These are phyloP conservation scores for Zarea fungicola DNA, from an alignment of 2,329 filamentous ascomycete genomes.

Conservation along the genomic window DNA sequence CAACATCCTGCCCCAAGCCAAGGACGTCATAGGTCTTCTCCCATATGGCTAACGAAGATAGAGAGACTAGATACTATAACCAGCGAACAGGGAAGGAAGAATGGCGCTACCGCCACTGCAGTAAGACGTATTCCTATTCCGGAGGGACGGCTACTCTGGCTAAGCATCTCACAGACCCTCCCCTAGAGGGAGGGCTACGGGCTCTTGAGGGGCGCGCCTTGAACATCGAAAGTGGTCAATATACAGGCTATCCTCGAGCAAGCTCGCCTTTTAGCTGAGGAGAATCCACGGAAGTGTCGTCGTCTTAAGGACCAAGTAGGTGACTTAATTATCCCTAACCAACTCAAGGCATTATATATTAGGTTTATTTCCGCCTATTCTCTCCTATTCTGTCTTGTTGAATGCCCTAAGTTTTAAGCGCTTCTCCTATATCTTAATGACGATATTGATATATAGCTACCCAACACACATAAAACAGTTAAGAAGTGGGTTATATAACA, in stretches of 20 bases:
- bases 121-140: slow-evolving; percentile 13
- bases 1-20: not conserved
- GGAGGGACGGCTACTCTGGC: slow-evolving; percentile 13
- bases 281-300: slow-evolving; percentile 13
- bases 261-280: slow-evolving; percentile 10
- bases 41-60: slow-evolving; percentile 14
- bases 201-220: slow-evolving; percentile 6
- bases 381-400: not conserved
- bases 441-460: not conserved
- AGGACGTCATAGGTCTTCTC: slow-evolving; percentile 15
- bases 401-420: slow-evolving; percentile 1
- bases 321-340: slow-evolving; percentile 11
- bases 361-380: slow-evolving; percentile 1
- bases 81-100: slow-evolving; percentile 13
- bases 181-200: slow-evolving; percentile 12
- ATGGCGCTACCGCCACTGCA: slow-evolving; percentile 15
- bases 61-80: slow-evolving; percentile 15
- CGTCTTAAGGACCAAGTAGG: slow-evolving; percentile 12
- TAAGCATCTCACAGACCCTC: slow-evolving; percentile 14
- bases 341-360: slow-evolving; percentile 7
- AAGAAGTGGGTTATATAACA: not conserved
- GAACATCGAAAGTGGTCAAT: slow-evolving; percentile 9
- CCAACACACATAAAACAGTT: not conserved
- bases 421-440: not conserved
- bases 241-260: slow-evolving; percentile 13